Percentiles rank a stretch among this genome's conserved stretches.
Conservation (phyloP, 768 basidiomycete genomes). For the Boletus reticulatus region DNA sequence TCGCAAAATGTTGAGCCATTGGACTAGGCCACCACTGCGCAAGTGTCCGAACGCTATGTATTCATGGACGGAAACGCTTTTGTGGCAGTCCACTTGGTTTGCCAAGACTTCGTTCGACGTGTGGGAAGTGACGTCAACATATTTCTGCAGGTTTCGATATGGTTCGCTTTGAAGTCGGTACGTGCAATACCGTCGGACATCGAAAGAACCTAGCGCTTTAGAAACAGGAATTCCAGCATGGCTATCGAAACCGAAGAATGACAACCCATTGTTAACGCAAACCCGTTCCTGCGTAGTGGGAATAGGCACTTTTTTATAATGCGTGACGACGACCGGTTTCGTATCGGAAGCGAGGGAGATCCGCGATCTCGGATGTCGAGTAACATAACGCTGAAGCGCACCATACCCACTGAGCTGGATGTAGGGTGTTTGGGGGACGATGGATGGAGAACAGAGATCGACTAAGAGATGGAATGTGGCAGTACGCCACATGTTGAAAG, state of each 20-base stretch:
- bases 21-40: conserved; percentile 43
- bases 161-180: conserved; percentile 30
- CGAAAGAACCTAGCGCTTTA: conserved; percentile 4
- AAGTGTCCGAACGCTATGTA: conserved; percentile 43
- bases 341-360: conserved; percentile 22
- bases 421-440: too few relatives aligned
- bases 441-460: conserved; percentile 31
- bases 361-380: conserved; percentile 15
- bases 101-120: conserved; percentile 45
- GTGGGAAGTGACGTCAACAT: conserved; percentile 35
- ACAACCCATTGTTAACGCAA: conserved; percentile 36
- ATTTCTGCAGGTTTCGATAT: conserved; percentile 39
- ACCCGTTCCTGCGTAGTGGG: conserved; percentile 14
- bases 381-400: conserved; percentile 8
- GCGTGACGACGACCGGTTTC: conserved; percentile 14
- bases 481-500: conserved; percentile 43
- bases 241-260: conserved; percentile 32
- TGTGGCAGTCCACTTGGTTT: conserved; percentile 40
- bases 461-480: conserved; percentile 38
- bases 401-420: conserved; percentile 12
- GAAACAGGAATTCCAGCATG: conserved; percentile 11
- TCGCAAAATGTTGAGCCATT: conserved; percentile 52
- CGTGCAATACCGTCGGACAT: conserved; percentile 29
- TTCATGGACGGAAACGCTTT: conserved; percentile 43
- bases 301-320: conserved; percentile 17